Percentiles rank a stretch among this genome's conserved stretches.
Evolutionary conservation across 768 basidiomycete genomes (phyloP).

Genomic region (Collybia mongolica): DNA sequence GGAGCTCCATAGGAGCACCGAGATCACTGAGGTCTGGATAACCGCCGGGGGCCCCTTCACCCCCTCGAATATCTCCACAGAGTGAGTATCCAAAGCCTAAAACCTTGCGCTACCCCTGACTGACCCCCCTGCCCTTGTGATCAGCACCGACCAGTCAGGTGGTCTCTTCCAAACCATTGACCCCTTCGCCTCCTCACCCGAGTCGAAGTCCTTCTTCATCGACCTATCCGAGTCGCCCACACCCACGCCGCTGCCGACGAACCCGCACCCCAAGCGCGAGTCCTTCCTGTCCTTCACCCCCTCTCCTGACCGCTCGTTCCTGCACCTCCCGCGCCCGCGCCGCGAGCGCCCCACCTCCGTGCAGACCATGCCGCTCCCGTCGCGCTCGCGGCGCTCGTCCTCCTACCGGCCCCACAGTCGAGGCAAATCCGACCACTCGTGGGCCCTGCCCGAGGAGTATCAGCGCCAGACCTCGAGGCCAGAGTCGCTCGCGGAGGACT

Average conservation of each 20-base stretch:
- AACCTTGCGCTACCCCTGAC: not conserved
- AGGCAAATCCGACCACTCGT: constrained; percentile 31
- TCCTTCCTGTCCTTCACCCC: constrained; percentile 42
- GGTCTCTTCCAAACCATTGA: constrained; percentile 28
- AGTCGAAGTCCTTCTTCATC: constrained; percentile 44
- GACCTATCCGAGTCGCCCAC: constrained; percentile 31
- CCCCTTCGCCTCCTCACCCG: constrained; percentile 37
- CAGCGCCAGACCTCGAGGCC: constrained; percentile 15
- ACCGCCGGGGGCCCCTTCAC: constrained; percentile 28
- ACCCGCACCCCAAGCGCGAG: constrained; percentile 25
- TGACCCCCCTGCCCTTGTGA: no score
- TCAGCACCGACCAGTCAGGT: constrained; percentile 6
- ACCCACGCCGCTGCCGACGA: constrained; percentile 23
- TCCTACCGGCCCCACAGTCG: constrained; percentile 22
- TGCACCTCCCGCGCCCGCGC: constrained; percentile 16
- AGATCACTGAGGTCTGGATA: constrained; percentile 30
- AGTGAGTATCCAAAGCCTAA: constrained; percentile 18
- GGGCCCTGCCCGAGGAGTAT: constrained; percentile 39
- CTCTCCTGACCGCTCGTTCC: constrained; percentile 23
- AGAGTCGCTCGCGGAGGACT: constrained; percentile 20
- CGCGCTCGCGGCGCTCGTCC: constrained; percentile 29
- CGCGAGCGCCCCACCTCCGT: constrained; percentile 29
- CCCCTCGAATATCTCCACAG: constrained; percentile 21
- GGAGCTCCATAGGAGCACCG: constrained; percentile 13
- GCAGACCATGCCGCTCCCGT: constrained; percentile 26